phyloP scores from a whole-genome alignment of 345 rosid species.

The Stellera chamaejasme region DNA sequence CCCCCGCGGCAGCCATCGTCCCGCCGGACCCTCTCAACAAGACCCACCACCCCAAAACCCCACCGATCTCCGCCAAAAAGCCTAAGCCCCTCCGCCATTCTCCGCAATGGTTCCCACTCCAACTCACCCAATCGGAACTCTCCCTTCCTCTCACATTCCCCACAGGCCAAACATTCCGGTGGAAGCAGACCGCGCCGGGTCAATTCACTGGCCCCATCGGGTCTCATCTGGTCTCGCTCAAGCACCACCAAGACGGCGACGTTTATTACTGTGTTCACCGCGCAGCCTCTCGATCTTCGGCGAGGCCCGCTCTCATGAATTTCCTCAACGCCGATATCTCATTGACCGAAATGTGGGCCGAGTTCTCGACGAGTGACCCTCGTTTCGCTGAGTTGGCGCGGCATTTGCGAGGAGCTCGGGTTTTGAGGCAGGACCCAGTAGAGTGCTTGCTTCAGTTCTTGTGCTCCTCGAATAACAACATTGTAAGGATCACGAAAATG shows the following conservation, averaged over 20 bases:
- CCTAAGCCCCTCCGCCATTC: background rate
- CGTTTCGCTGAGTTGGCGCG: slow-evolving; percentile 60
- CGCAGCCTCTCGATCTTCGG: slow-evolving; percentile 35
- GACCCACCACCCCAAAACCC: slow-evolving; percentile 18
- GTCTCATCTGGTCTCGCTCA: slow-evolving; percentile 65
- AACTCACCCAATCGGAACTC: slow-evolving; percentile 56
- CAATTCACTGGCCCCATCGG: slow-evolving; percentile 76
- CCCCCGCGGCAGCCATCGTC: slow-evolving; percentile 20
- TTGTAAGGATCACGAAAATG: slow-evolving; percentile 85
- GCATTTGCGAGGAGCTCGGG: slow-evolving; percentile 71
- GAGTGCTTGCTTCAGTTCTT: slow-evolving; percentile 87
- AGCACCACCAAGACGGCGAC: slow-evolving; percentile 44
- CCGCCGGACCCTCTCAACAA: slow-evolving; percentile 18
- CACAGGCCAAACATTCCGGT: slow-evolving; percentile 95
- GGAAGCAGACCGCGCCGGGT: slow-evolving; percentile 70
- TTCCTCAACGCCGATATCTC: slow-evolving; percentile 60
- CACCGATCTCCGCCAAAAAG: slow-evolving; percentile 21
- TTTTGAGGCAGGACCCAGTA: slow-evolving; percentile 81
- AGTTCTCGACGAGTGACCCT: slow-evolving; percentile 53
- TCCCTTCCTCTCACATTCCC: slow-evolving; percentile 78
- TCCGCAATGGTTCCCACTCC: slow-evolving; percentile 46
- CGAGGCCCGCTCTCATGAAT: slow-evolving; percentile 55
- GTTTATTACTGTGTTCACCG: slow-evolving; percentile 48
- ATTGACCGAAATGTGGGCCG: slow-evolving; percentile 48
- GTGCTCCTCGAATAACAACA: slow-evolving; percentile 91